phyloP scores from a whole-genome alignment of 208 protist genomes.

The Crithidia mellificae region DNA sequence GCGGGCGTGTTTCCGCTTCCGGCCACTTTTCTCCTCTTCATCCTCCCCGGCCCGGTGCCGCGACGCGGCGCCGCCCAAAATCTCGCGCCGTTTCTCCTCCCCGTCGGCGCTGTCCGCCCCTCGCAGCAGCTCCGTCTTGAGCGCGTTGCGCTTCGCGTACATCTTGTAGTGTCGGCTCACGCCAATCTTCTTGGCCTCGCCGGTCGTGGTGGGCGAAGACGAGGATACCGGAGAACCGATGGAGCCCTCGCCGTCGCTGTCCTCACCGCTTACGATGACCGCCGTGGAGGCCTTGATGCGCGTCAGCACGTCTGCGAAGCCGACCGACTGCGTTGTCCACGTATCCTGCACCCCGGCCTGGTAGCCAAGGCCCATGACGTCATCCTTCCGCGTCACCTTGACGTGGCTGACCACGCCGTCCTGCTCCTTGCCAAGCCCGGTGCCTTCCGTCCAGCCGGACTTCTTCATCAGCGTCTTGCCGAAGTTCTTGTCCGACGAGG shows the following conservation, averaged over 20 bases:
- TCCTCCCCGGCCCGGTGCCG: constrained; percentile 35
- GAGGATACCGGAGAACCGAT: constrained; percentile 12
- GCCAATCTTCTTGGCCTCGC: constrained; percentile 24
- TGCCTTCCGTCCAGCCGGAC: constrained; percentile 90
- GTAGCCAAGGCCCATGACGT: constrained; percentile 88
- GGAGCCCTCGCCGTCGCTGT: constrained; percentile 5
- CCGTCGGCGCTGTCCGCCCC: constrained; percentile 32
- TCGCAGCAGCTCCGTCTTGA: constrained; percentile 84
- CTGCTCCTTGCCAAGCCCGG: constrained; percentile 83
- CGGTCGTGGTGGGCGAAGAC: constrained; percentile 22
- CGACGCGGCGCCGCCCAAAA: constrained; percentile 59
- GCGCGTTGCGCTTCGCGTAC: constrained; percentile 84
- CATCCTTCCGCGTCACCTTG: constrained; percentile 88
- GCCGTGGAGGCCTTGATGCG: constrained; percentile 56
- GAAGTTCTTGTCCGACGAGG: constrained; percentile 75
- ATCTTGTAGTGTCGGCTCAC: constrained; percentile 71
- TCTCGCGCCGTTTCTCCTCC: constrained; percentile 48
- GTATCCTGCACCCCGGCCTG: constrained; percentile 76
- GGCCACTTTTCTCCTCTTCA: not conserved
- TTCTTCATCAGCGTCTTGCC: constrained; percentile 89
- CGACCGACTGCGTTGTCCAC: constrained; percentile 86
- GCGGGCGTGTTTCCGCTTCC: not conserved
- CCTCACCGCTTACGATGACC: constrained; percentile 29
- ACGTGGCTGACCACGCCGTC: constrained; percentile 85
- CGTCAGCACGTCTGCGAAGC: constrained; percentile 83